These are phyloP conservation scores for Paecilomyces formosus DNA, from an alignment of 2,329 filamentous ascomycete species.

Conservation along the genomic window DNA sequence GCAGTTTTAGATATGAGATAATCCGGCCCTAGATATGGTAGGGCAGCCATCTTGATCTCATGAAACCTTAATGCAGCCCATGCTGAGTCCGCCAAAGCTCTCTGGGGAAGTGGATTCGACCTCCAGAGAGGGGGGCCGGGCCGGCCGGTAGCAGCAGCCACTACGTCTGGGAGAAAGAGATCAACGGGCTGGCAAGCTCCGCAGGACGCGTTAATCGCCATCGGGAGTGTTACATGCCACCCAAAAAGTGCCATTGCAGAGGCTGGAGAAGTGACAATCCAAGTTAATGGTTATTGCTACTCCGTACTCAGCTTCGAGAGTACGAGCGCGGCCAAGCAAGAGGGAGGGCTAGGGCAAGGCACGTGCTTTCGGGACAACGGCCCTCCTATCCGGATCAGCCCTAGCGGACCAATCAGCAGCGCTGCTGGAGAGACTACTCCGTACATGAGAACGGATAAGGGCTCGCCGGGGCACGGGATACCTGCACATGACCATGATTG, in stretches of 20 bases:
- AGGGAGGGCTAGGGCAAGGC: constrained; percentile 9
- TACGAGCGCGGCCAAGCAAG: background rate
- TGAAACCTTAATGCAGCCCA: background rate
- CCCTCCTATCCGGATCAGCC: background rate
- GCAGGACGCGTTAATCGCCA: background rate
- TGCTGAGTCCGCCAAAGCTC: background rate
- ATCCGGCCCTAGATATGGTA: background rate
- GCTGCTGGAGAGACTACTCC: background rate
- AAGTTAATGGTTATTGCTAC: background rate
- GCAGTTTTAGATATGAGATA: background rate
- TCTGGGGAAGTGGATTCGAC: background rate
- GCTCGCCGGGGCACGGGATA: constrained; percentile 29
- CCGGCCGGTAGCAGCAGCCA: background rate
- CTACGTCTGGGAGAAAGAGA: background rate
- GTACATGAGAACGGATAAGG: background rate
- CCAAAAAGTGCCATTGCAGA: background rate
- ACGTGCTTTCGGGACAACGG: constrained; percentile 6
- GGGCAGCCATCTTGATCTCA: background rate
- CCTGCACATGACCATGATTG: constrained; percentile 26
- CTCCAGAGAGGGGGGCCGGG: background rate
- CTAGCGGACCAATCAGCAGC: constrained; percentile 19
- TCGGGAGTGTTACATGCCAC: background rate
- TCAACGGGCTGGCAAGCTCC: background rate
- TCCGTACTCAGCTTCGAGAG: background rate
- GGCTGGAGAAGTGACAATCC: background rate